phyloP scores from a whole-genome alignment of 1,284 basidiomycete genomes.

The Heliocybe sulcata region DNA sequence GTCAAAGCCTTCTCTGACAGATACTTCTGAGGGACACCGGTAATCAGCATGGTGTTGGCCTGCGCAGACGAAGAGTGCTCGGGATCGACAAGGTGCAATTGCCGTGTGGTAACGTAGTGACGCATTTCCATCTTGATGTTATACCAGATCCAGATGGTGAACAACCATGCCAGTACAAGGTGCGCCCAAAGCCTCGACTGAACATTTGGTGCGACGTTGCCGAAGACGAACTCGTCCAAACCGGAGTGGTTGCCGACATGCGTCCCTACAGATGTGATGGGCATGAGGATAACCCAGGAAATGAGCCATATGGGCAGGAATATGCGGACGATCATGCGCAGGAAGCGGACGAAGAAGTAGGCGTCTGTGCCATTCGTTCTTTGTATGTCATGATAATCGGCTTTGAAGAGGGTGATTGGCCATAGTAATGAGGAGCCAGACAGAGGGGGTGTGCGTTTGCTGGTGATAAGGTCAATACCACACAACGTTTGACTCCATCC shows the following conservation, averaged over 20 bases:
- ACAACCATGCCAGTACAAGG: slow-evolving; percentile 63
- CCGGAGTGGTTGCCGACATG: slow-evolving; percentile 42
- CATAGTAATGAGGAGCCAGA: slow-evolving; percentile 42
- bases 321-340: slow-evolving; percentile 75
- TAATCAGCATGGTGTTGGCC: slow-evolving; percentile 85
- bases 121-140: slow-evolving; percentile 77
- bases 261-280: slow-evolving; percentile 56
- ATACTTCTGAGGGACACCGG: slow-evolving; percentile 80
- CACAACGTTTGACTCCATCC: slow-evolving; percentile 4
- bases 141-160: slow-evolving; percentile 83
- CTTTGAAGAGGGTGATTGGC: slow-evolving; percentile 49
- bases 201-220: slow-evolving; percentile 56
- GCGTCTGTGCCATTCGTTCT: slow-evolving; percentile 87
- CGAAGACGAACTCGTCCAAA: slow-evolving; percentile 75
- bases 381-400: slow-evolving; percentile 55
- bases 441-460: slow-evolving; percentile 48
- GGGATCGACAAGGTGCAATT: slow-evolving; percentile 75
- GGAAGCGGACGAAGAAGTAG: slow-evolving; percentile 89
- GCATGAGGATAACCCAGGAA: slow-evolving; percentile 66
- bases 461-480: slow-evolving; percentile 16
- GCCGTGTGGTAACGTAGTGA: slow-evolving; percentile 77
- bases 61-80: slow-evolving; percentile 71
- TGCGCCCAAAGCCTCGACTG: slow-evolving; percentile 69
- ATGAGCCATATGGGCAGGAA: slow-evolving; percentile 80
- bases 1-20: slow-evolving; percentile 62